A percentile compares a stretch with the other conserved stretches of the same genome.
These are phyloP conservation scores for Grammothele lineata DNA, from an alignment of 768 basidiomycete species.

Conservation along the genomic window DNA sequence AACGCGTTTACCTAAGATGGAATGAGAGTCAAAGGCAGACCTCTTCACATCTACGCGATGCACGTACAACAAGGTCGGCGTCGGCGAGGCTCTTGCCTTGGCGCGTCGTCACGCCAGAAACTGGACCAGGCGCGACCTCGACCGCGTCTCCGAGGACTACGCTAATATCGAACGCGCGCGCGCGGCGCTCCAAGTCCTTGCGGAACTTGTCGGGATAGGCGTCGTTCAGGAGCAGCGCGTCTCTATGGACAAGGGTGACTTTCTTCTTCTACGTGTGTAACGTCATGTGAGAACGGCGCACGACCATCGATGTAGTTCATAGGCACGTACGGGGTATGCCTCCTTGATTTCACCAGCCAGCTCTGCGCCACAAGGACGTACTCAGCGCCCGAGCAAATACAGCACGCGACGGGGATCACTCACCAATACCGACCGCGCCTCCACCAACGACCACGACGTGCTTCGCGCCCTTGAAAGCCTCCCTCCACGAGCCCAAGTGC, in stretches of 20 bases:
- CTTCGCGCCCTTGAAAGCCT: constrained; percentile 26
- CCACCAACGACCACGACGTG: constrained; percentile 34
- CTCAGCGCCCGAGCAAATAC: background rate
- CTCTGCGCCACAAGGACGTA: constrained; percentile 26
- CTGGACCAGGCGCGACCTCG: constrained; percentile 39
- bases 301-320: too few species aligned
- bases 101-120: constrained; percentile 41
- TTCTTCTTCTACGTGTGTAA: constrained; percentile 32
- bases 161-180: constrained; percentile 43
- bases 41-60: too few species aligned
- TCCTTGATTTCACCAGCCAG: constrained; percentile 43
- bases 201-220: constrained; percentile 54
- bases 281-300: too few species aligned
- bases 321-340: constrained; percentile 32
- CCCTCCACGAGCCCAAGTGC: constrained; percentile 28
- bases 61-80: constrained; percentile 57
- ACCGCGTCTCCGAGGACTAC: constrained; percentile 50
- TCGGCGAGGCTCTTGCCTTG: constrained; percentile 42
- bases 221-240: constrained; percentile 49
- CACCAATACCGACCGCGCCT: constrained; percentile 41
- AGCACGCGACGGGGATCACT: constrained; percentile 6
- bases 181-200: constrained; percentile 36
- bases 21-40: background rate
- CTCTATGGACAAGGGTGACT: constrained; percentile 59
- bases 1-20: constrained; percentile 25